Evolutionary conservation across 805 yeast species (phyloP), one percentile per base, ranked within the genome.

Genomic region (Cyberlindnera euphorbiae): DNA sequence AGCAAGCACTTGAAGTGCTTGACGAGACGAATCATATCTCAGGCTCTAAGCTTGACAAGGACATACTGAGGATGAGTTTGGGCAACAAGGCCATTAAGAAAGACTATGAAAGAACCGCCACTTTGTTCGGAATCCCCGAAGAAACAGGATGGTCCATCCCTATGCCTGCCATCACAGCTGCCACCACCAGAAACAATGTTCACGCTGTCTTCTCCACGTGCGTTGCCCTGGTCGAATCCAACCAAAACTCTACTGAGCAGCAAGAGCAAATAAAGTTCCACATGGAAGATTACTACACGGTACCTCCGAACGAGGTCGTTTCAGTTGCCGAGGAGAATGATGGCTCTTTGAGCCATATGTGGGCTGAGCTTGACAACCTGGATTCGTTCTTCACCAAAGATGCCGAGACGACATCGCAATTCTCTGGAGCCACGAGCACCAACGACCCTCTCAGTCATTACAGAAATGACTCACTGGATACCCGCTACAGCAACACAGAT

Each of bases 81-180:
- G 97, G 97, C 9, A 87, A 84, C 46, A 66, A 79, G 11, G 75
- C 85, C 8, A 68, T 83, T 47, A 76, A 82, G 49, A 84, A 82
- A 45, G 94, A 85, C 45, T 83, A 82, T 53, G 96, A 84, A 46
- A 79, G 76, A 47, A 81, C 93, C 3, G 88, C 93, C 0, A 87
- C 97, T 0, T 64, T 93, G 37, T 94, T 88, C 64, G 98, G 98
- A 12, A 79, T 90, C 17, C 97, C 98, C 0, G 90, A 84, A 43
- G 95, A 85, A 10, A 79, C 82, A 52, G 99, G 99, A 2, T 93
- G 99, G 99, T 81, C 96, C 0, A 79, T 94, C 33, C 95, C 97
- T 2, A 83, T 85, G 90, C 96, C 98, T 3, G 85, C 90, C 0
- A 77, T 87, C 28, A 81, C 93, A 2, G 87, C 96, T 0, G 82